phyloP scores from a whole-genome alignment of 129 eudicot species.

The Lonicera japonica region DNA sequence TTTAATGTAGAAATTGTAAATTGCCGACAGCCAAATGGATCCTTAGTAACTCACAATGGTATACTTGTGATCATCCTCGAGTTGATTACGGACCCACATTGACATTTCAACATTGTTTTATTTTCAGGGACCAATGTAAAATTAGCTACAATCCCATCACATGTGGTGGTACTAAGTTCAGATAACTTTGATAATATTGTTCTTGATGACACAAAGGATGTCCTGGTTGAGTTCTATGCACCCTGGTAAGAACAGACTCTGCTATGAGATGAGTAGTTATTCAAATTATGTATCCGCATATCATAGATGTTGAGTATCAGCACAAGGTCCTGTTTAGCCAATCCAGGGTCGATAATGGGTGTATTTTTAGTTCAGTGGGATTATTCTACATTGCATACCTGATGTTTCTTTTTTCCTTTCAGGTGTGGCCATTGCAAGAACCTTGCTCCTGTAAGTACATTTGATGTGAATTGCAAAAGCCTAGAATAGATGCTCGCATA shows the following conservation, averaged over 20 bases:
- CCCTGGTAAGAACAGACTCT: constrained; percentile 58
- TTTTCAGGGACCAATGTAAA: constrained; percentile 84
- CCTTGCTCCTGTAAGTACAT: constrained; percentile 93
- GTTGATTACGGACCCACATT: not conserved
- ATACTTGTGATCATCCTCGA: too few species aligned
- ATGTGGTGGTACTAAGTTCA: constrained; percentile 74
- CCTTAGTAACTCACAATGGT: too few species aligned
- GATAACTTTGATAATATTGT: constrained; percentile 87
- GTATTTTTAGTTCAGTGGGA: not conserved
- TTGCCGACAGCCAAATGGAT: too few species aligned
- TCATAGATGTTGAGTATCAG: not conserved
- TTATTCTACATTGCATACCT: constrained; percentile 1
- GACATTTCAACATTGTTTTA: not conserved
- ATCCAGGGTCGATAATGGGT: not conserved
- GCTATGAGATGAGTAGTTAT: constrained; percentile 4
- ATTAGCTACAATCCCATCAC: constrained; percentile 76
- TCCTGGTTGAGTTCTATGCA: constrained; percentile 95
- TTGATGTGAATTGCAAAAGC: too few species aligned
- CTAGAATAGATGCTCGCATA: too few species aligned
- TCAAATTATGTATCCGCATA: not conserved
- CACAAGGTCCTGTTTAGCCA: not conserved
- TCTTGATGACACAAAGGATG: constrained; percentile 74
- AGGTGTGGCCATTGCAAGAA: constrained; percentile 99
- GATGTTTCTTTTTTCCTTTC: constrained; percentile 18
- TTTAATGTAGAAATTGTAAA: too few species aligned